Percentiles rank a stretch among this genome's conserved stretches.
Conservation (phyloP, 140 eudicot genomes). For the Senecio squalidus region DNA sequence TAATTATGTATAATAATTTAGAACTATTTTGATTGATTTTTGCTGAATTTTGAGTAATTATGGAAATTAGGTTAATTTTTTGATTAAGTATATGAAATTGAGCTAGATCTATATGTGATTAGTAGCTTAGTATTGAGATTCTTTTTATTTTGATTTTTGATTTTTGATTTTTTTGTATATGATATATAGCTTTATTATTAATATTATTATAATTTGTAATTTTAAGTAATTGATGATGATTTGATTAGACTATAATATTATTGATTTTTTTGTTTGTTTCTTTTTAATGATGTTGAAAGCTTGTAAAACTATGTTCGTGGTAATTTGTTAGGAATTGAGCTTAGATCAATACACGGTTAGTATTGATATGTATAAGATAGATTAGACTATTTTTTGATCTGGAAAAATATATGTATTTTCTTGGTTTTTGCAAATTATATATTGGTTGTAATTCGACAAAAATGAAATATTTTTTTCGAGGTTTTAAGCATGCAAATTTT, state of each 20-base stretch:
- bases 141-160: not conserved
- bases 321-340: no score
- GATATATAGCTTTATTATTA: no score
- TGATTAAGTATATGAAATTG: not conserved
- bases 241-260: no score
- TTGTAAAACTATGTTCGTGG: no score
- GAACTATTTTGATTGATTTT: slow-evolving; percentile 10
- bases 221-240: no score
- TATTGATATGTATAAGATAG: not conserved
- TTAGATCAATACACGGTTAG: no score
- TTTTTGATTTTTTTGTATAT: not conserved
- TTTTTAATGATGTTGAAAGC: no score
- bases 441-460: slow-evolving; percentile 7
- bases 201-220: no score
- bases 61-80: not conserved
- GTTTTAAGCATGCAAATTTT: not conserved
- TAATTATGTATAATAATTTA: not conserved
- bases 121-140: no score
- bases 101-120: not conserved
- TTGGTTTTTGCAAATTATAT: slow-evolving; percentile 6
- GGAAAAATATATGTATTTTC: not conserved
- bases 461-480: not conserved
- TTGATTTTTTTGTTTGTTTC: no score
- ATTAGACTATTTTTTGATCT: not conserved
- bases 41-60: slow-evolving; percentile 12